Conservation (phyloP, 306 rosid species). For the Malus sieversii region DNA sequence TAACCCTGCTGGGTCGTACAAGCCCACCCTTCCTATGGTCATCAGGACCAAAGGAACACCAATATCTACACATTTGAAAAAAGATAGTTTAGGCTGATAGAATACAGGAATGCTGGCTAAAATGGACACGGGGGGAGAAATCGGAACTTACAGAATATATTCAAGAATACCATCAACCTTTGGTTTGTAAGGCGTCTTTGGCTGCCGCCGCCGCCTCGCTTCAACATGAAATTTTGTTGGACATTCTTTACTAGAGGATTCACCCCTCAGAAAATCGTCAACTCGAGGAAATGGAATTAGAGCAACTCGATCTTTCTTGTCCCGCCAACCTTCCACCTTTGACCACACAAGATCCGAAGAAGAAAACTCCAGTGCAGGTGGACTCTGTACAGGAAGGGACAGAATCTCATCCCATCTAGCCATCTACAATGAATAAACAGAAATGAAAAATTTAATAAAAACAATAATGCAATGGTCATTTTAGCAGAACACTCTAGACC, state of each 20-base stretch:
- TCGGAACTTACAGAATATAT: slow-evolving; percentile 69
- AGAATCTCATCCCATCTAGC: slow-evolving; percentile 94
- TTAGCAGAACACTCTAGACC: not conserved
- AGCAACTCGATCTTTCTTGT: slow-evolving; percentile 75
- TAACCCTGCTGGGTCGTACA: slow-evolving; percentile 70
- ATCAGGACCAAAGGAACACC: slow-evolving; percentile 99
- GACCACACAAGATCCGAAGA: slow-evolving; percentile 71
- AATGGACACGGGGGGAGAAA: not conserved
- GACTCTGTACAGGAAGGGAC: slow-evolving; percentile 91
- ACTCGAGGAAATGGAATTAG: slow-evolving; percentile 84
- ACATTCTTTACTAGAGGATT: slow-evolving; percentile 65
- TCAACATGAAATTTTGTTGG: slow-evolving; percentile 88
- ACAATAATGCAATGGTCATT: not conserved
- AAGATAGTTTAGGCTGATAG: slow-evolving; percentile 6
- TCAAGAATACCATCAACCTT: slow-evolving; percentile 92
- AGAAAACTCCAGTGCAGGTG: slow-evolving; percentile 72
- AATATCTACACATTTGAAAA: slow-evolving; percentile 46
- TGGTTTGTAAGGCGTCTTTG: slow-evolving; percentile 51
- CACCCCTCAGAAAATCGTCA: slow-evolving; percentile 83
- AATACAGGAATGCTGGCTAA: not conserved
- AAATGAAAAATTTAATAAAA: not conserved
- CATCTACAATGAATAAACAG: slow-evolving; percentile 30
- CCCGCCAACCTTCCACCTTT: slow-evolving; percentile 88
- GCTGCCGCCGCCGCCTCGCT: slow-evolving; percentile 62
- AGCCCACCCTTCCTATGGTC: slow-evolving; percentile 80